phyloP scores from a whole-genome alignment of 192 early-diverging fungal genomes.

The Coemansia sp. region DNA sequence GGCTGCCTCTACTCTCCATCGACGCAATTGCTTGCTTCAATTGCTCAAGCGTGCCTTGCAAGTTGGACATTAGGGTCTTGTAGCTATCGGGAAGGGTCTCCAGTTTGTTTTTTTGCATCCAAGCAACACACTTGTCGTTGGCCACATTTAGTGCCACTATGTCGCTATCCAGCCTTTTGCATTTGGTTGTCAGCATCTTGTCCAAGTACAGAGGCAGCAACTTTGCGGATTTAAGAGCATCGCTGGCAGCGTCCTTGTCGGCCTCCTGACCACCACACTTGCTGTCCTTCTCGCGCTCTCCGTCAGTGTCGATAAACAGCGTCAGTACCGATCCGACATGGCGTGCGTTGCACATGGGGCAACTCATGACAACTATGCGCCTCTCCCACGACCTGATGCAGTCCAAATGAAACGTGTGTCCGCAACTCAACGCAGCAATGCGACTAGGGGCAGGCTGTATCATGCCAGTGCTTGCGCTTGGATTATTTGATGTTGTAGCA shows the following conservation, averaged over 20 bases:
- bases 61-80: not conserved
- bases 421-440: not conserved
- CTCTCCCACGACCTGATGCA: not conserved
- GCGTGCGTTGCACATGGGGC: not conserved
- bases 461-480: not conserved
- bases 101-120: not conserved
- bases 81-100: not conserved
- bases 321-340: not conserved
- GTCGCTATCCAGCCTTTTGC: not conserved
- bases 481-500: not conserved
- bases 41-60: not conserved
- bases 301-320: not conserved
- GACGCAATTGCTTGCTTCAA: not conserved
- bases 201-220: not conserved
- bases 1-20: not conserved
- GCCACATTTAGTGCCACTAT: not conserved
- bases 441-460: not conserved
- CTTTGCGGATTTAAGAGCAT: too few relatives aligned
- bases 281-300: not conserved
- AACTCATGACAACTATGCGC: not conserved
- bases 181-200: not conserved
- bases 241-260: not conserved
- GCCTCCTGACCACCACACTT: not conserved
- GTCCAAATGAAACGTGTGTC: not conserved
- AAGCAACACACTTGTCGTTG: not conserved